Conservation (phyloP, 768 basidiomycete species). For the Hypsizygus marmoreus region DNA sequence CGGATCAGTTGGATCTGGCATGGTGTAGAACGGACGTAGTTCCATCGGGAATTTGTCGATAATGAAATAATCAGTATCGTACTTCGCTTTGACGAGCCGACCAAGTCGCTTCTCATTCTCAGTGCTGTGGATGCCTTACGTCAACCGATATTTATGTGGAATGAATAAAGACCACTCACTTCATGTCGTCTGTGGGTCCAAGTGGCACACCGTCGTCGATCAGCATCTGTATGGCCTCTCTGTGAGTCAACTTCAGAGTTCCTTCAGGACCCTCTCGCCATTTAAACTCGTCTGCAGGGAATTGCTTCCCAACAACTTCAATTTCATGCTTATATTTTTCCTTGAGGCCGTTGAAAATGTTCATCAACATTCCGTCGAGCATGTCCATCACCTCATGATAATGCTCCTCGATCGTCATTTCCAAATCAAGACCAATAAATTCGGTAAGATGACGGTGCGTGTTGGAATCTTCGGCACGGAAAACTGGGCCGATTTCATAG, state of each 20-base stretch:
- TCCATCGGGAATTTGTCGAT: slow-evolving; percentile 98
- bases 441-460: slow-evolving; percentile 98
- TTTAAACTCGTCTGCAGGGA: slow-evolving; percentile 94
- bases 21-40: slow-evolving; percentile 98
- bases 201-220: slow-evolving; percentile 83
- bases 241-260: slow-evolving; percentile 84
- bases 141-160: no score
- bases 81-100: slow-evolving; percentile 85
- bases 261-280: slow-evolving; percentile 91
- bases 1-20: slow-evolving; percentile 93
- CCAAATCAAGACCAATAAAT: slow-evolving; percentile 97
- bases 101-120: slow-evolving; percentile 95
- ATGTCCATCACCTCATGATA: slow-evolving; percentile 97
- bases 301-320: slow-evolving; percentile 77
- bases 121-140: slow-evolving; percentile 62
- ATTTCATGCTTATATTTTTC: slow-evolving; percentile 83
- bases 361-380: slow-evolving; percentile 82
- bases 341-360: slow-evolving; percentile 83
- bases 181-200: slow-evolving; percentile 86
- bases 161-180: slow-evolving; percentile 44
- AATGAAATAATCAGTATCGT: slow-evolving; percentile 98
- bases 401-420: slow-evolving; percentile 98
- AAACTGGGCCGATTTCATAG: slow-evolving; percentile 95
- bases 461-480: slow-evolving; percentile 96
- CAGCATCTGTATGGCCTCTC: slow-evolving; percentile 84